Evolutionary conservation across 768 basidiomycete genomes (phyloP), one percentile per base, ranked within the genome.

Genomic region (Clitopilus passeckerianus): DNA sequence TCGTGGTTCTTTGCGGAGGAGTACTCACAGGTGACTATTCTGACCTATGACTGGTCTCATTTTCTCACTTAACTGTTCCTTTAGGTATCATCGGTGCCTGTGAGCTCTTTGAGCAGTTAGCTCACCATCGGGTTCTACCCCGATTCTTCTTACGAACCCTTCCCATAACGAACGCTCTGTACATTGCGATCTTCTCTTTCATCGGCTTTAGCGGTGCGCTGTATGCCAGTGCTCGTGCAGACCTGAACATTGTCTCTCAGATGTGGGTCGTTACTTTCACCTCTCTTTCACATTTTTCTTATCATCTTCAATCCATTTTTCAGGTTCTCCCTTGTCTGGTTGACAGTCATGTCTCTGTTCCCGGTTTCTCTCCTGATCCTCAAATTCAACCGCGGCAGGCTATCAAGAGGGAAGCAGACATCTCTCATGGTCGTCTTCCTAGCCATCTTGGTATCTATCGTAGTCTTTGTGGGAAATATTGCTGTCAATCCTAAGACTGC

Each of bases 1-100:
- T 86, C 50, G 68, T 87, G n/a, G 89, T 90, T 14, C 77, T 91
- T 1, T 87, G 84, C 58, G 89, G 86, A 1, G 88, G 87, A 1
- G 84, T 90, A 24, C 74, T 91, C 7, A 86, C 87, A 41, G 89
- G 89, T 78, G 64, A 61, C 68, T 60, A 15, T 23, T 44, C 14
- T 24, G 56, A n/a, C 41, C 30, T 27, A 27, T 14, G 54, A 30
- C 37, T 59, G 15, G 44, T 41, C n/a, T n/a, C n/a, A 14, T 56
- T 34, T 8, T 23, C 10, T 53, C 58, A 14, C 23, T 30, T 16
- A 8, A 22, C 59, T 54, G 33, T 1, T 24, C 10, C 24, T 55
- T 23, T 57, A 84, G 85, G 83, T 5, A 83, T 86, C 18, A 66
- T 86, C 12, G 78, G 80, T 53, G 84, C 86, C 10, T 82, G 81